A percentile compares a stretch with the other conserved stretches of the same genome.
These are phyloP conservation scores for Candida patagonica DNA, from an alignment of 805 yeast genomes.

Conservation along the genomic window DNA sequence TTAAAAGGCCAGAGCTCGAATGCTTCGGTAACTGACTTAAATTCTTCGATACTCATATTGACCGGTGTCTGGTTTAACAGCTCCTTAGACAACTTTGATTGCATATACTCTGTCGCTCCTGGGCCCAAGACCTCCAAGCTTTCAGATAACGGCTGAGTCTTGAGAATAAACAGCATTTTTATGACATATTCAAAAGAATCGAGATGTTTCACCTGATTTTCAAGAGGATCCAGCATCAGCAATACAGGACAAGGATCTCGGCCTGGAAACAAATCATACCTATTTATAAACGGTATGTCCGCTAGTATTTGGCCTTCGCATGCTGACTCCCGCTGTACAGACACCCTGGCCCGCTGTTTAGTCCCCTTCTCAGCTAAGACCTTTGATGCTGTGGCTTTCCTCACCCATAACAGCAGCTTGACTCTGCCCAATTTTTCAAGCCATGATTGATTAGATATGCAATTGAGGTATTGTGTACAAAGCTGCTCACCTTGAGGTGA, in stretches of 20 bases:
- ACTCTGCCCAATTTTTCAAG: constrained; percentile 63
- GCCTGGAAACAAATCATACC: constrained; percentile 11
- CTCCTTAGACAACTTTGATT: constrained; percentile 23
- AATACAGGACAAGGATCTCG: constrained; percentile 33
- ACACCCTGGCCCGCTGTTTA: constrained; percentile 46
- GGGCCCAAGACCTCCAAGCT: constrained; percentile 59
- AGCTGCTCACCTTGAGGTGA: constrained; percentile 54
- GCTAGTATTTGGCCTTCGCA: neutral
- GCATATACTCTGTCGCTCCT: constrained; percentile 49
- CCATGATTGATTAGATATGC: constrained; percentile 67
- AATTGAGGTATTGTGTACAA: constrained; percentile 63
- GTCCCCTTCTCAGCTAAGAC: constrained; percentile 49
- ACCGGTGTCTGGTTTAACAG: constrained; percentile 38
- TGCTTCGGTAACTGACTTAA: constrained; percentile 38
- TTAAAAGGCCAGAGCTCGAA: constrained; percentile 81
- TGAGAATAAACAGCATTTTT: constrained; percentile 46
- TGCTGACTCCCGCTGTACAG: constrained; percentile 46
- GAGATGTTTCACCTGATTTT: constrained; percentile 33
- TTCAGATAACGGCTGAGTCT: constrained; percentile 36
- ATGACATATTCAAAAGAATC: constrained; percentile 62
- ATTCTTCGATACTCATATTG: constrained; percentile 48
- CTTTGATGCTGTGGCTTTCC: constrained; percentile 51
- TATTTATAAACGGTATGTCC: constrained; percentile 41
- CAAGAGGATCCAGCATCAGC: constrained; percentile 47
- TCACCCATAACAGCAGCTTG: constrained; percentile 61